Evolutionary conservation across 306 rosid genomes (phyloP), one percentile per base, ranked within the genome.

Genomic region (Comarum palustre): DNA sequence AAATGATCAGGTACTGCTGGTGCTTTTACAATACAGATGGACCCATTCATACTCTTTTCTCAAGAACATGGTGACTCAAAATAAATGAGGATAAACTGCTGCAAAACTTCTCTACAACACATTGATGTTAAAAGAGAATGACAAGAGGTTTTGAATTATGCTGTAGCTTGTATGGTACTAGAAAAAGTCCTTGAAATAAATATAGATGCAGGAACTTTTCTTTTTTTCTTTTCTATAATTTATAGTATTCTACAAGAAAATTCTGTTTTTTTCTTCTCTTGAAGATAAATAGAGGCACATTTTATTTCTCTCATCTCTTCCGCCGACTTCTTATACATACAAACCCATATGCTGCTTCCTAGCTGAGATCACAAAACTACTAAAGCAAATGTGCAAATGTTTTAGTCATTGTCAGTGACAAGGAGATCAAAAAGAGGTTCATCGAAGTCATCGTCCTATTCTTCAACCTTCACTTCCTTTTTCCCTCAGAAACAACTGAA

Each of bases 1-100:
- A 87, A 89, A 76, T 89, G 82, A 84, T 14, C 39, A 25, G 13
- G 5, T 71, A 31, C 42, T 16, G 68, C 14, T 34, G 67, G 62
- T 41, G 24, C 43, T 59, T 15, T 15, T 22, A 25, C 17, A 20
- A 41, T 66, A 22, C 3, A 66, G 10, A 27, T 5, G 34, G 60
- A 41, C 70, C 61, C 31, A 39, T 65, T 62, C 67, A 41, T 59
- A 5, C 69, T 34, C 57, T 36, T 73, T 73, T 31, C 47, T 63
- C 74, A 43, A 80, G 76, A 61, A 29, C 59, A 48, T 14, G 6
- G 45, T n/a, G 52, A 25, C 20, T 17, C 20, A 34, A 76, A 79
- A 81, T 83, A 86, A 85, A 69, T 24, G 65, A 66, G 46, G 38
- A 63, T 4, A 52, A 42, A 2, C 54, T 9, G 13, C 17, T 27